These are phyloP conservation scores for Aspergillus japonicus DNA, from an alignment of 2,329 filamentous ascomycete species.

Conservation along the genomic window DNA sequence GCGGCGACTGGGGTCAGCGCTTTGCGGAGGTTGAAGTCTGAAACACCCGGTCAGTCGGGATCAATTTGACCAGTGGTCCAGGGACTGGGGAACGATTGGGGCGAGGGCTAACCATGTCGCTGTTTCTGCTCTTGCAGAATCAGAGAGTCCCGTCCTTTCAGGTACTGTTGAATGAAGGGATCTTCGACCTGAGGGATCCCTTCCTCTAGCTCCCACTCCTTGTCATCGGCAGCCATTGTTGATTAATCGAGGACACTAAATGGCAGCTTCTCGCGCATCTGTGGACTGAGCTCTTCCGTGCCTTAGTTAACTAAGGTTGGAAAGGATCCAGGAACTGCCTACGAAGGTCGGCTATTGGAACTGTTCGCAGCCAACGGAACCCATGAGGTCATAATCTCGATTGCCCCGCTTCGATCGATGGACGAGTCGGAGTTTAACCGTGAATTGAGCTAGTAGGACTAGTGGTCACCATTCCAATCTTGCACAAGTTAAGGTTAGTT, in stretches of 20 bases:
- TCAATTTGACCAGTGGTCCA: neutral
- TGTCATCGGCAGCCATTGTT: neutral
- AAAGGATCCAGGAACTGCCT: neutral
- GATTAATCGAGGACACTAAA: neutral
- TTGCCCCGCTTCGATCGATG: neutral
- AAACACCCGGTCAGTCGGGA: constrained; percentile 4
- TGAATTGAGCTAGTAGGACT: neutral
- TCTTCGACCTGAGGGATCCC: constrained; percentile 56
- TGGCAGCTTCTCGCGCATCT: neutral
- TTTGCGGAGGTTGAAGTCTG: constrained; percentile 34
- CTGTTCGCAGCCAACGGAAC: neutral
- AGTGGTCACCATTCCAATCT: no score
- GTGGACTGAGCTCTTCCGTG: no score
- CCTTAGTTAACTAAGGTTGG: no score
- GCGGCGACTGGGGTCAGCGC: constrained; percentile 74
- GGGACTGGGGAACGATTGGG: neutral
- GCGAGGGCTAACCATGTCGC: constrained; percentile 65
- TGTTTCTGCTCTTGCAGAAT: constrained; percentile 78
- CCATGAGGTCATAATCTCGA: neutral
- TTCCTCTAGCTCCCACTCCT: constrained; percentile 39
- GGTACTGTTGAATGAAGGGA: constrained; percentile 78
- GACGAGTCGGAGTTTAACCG: neutral
- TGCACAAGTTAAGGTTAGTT: no score
- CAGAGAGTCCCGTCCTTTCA: constrained; percentile 71
- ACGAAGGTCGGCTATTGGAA: neutral